phyloP scores from a whole-genome alignment of 2,329 filamentous ascomycete genomes.

The Hirsutella rhossiliensis region DNA sequence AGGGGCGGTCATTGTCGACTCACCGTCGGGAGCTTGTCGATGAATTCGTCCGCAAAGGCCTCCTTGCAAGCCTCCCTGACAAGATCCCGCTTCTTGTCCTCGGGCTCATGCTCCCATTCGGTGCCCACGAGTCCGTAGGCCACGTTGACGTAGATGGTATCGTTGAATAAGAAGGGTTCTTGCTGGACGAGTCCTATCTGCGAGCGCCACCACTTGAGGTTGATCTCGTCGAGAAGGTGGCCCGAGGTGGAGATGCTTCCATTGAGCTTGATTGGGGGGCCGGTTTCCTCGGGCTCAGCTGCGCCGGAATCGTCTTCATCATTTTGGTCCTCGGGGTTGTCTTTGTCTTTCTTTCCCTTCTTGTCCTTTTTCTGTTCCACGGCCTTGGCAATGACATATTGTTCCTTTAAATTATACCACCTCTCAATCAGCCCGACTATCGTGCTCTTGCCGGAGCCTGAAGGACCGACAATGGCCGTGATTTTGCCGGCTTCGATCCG shows the following conservation, averaged over 20 bases:
- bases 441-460: slow-evolving; percentile 63
- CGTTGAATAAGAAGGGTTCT: slow-evolving; percentile 57
- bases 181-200: slow-evolving; percentile 57
- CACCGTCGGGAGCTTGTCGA: slow-evolving; percentile 43
- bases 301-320: slow-evolving; percentile 13
- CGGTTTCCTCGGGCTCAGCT: slow-evolving; percentile 22
- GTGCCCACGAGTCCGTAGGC: slow-evolving; percentile 43
- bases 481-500: slow-evolving; percentile 51
- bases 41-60: slow-evolving; percentile 59
- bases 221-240: slow-evolving; percentile 41
- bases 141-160: slow-evolving; percentile 52
- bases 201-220: slow-evolving; percentile 51
- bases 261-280: slow-evolving; percentile 31
- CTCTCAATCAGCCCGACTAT: slow-evolving; percentile 59
- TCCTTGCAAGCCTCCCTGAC: slow-evolving; percentile 54
- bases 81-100: slow-evolving; percentile 43
- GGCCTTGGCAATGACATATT: slow-evolving; percentile 37
- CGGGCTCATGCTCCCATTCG: slow-evolving; percentile 37
- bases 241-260: slow-evolving; percentile 38
- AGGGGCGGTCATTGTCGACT: slow-evolving; percentile 21
- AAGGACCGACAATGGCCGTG: slow-evolving; percentile 63
- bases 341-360: slow-evolving; percentile 10
- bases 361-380: slow-evolving; percentile 32
- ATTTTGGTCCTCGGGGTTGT: slow-evolving; percentile 13
- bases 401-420: slow-evolving; percentile 53